Evolutionary conservation across 2,329 filamentous ascomycete species (phyloP).

Genomic region (Huntiella decipiens): DNA sequence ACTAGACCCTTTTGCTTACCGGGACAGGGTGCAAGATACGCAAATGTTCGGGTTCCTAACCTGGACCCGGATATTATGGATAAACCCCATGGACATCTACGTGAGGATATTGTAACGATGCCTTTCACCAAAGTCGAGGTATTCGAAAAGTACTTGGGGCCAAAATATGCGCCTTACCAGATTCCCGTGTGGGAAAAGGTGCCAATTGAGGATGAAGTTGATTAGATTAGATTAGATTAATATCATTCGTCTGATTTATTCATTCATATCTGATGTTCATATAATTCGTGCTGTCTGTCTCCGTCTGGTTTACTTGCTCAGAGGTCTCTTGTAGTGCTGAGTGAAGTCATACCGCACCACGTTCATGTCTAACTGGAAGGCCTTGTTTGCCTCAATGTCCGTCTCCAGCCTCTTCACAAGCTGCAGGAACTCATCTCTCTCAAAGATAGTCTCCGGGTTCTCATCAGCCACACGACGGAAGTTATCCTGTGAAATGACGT

Average conservation of each 20-base stretch:
- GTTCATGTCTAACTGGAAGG: constrained; percentile 20
- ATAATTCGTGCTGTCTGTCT: too few species aligned
- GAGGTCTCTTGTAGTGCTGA: constrained; percentile 21
- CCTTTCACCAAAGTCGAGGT: too few species aligned
- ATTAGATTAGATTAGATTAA: too few species aligned
- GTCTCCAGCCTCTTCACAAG: constrained; percentile 20
- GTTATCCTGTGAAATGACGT: constrained; percentile 25
- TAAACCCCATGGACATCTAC: too few species aligned
- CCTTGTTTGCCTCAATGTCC: constrained; percentile 18
- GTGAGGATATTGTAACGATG: too few species aligned
- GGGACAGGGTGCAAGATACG: not conserved
- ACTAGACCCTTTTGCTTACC: constrained; percentile 1
- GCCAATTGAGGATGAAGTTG: not conserved
- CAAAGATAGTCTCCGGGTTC: constrained; percentile 19
- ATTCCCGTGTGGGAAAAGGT: not conserved
- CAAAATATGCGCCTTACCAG: not conserved
- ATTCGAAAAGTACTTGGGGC: not conserved
- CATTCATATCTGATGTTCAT: too few species aligned
- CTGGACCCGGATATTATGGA: too few species aligned
- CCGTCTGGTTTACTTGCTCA: not conserved
- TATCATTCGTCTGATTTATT: too few species aligned
- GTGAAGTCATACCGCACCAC: constrained; percentile 26
- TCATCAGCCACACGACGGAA: constrained; percentile 26
- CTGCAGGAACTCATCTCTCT: constrained; percentile 23
- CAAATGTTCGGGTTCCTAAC: not conserved